Conservation (phyloP, 208 protist species). For the Trypanosoma brucei region DNA sequence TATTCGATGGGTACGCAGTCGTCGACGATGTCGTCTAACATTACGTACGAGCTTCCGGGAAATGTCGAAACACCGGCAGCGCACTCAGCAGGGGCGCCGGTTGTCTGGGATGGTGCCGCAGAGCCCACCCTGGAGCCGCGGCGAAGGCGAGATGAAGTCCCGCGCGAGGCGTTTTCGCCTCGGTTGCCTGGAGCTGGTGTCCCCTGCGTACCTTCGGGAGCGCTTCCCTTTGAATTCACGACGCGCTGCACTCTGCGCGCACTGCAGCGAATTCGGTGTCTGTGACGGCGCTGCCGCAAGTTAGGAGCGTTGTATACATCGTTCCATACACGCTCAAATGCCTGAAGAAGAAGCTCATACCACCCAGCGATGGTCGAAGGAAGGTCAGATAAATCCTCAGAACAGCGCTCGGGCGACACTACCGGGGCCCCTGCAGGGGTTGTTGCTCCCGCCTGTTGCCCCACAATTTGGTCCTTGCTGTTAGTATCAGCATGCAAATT, state of each 20-base stretch:
- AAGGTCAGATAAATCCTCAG: background rate
- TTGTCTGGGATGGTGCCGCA: background rate
- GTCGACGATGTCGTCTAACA: slow-evolving; percentile 32
- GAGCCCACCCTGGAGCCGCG: slow-evolving; percentile 1
- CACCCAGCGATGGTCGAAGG: slow-evolving; percentile 17
- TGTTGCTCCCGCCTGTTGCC: no score
- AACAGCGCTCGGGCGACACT: slow-evolving; percentile 1
- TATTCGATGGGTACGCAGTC: slow-evolving; percentile 65
- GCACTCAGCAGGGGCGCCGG: background rate
- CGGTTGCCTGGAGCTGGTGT: background rate
- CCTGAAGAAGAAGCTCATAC: slow-evolving; percentile 44
- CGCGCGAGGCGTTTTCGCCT: background rate
- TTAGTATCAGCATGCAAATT: no score
- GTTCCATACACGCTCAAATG: slow-evolving; percentile 64
- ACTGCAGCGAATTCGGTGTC: slow-evolving; percentile 10
- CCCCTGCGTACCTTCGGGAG: background rate
- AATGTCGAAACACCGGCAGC: slow-evolving; percentile 14
- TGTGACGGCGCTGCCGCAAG: slow-evolving; percentile 42
- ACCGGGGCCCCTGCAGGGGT: background rate
- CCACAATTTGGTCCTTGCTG: no score
- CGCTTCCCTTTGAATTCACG: slow-evolving; percentile 13
- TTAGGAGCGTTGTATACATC: slow-evolving; percentile 45
- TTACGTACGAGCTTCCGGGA: slow-evolving; percentile 36
- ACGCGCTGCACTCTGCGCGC: slow-evolving; percentile 29
- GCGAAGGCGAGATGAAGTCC: background rate